Conservation (phyloP, 805 yeast genomes). For the Pichia membranifaciens region DNA sequence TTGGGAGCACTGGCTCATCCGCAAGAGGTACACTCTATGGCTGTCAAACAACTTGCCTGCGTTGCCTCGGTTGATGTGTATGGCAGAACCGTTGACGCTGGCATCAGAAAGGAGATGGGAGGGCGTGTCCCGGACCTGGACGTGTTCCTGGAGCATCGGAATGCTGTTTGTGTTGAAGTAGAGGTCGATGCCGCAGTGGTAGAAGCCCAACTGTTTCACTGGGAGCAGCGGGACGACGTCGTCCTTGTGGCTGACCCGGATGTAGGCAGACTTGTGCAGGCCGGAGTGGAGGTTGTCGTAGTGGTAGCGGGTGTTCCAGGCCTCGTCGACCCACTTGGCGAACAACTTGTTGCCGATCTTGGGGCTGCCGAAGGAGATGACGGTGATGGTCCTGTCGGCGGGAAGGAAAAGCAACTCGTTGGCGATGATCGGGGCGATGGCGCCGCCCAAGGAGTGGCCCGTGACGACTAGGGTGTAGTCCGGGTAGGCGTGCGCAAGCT, state of each 20-base stretch:
- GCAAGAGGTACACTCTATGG: constrained; percentile 4
- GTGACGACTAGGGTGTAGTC: constrained; percentile 47
- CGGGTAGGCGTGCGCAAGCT: constrained; percentile 34
- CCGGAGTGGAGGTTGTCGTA: constrained; percentile 5
- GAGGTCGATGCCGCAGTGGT: constrained; percentile 49
- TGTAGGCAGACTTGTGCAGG: constrained; percentile 32
- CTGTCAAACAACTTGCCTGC: not conserved
- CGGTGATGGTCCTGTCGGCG: constrained; percentile 45
- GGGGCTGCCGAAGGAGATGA: constrained; percentile 60
- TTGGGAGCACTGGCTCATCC: constrained; percentile 8
- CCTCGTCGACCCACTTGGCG: constrained; percentile 44
- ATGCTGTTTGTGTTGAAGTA: constrained; percentile 33
- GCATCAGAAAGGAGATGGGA: not conserved
- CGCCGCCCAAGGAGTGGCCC: constrained; percentile 72
- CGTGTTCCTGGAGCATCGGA: constrained; percentile 23
- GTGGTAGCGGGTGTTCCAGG: constrained; percentile 34
- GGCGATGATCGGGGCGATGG: constrained; percentile 57
- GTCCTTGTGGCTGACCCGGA: constrained; percentile 50
- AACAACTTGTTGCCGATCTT: constrained; percentile 52
- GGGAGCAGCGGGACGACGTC: constrained; percentile 61
- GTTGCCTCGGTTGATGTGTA: not conserved
- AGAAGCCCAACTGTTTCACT: constrained; percentile 35
- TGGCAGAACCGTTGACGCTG: not conserved
- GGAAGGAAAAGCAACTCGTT: constrained; percentile 46
- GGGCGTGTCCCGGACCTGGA: not conserved